Evolutionary conservation across 768 basidiomycete genomes (phyloP).

Genomic region (Harrya chromipes): DNA sequence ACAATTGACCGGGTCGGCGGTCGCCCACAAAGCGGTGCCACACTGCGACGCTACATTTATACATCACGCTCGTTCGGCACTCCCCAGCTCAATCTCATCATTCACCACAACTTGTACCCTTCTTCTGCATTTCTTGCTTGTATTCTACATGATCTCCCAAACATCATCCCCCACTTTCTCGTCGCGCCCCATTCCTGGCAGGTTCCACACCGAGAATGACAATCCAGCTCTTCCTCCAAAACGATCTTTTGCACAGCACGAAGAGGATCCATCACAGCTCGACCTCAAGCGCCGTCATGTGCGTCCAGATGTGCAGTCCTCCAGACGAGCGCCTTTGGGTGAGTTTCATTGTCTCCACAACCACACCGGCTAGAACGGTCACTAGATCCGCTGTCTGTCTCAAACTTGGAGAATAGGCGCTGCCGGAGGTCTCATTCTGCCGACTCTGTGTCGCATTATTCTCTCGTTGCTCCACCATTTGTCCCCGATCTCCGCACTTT

Average conservation of each 20-base stretch:
- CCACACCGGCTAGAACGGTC: neutral
- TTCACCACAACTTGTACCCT: neutral
- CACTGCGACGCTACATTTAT: constrained; percentile 27
- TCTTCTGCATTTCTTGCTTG: neutral
- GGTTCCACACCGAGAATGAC: constrained; percentile 9
- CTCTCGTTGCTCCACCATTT: constrained; percentile 5
- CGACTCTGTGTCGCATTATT: constrained; percentile 6
- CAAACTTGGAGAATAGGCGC: constrained; percentile 19
- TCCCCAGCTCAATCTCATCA: constrained; percentile 13
- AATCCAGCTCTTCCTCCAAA: constrained; percentile 18
- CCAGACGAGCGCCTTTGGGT: constrained; percentile 24
- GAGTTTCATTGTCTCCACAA: constrained; percentile 11
- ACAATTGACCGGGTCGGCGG: constrained; percentile 7
- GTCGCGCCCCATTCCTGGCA: neutral
- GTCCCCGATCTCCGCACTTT: constrained; percentile 14
- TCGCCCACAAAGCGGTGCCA: constrained; percentile 24
- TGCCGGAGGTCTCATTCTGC: constrained; percentile 1
- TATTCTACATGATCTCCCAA: constrained; percentile 23
- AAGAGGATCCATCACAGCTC: constrained; percentile 13
- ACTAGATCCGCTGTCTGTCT: constrained; percentile 28
- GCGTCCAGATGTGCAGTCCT: neutral
- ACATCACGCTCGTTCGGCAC: constrained; percentile 11
- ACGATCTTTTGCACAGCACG: constrained; percentile 18
- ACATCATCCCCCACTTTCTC: constrained; percentile 8
- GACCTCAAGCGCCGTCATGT: constrained; percentile 23